These are phyloP conservation scores for Prosopis cineraria DNA, from an alignment of 306 rosid genomes.

Conservation along the genomic window DNA sequence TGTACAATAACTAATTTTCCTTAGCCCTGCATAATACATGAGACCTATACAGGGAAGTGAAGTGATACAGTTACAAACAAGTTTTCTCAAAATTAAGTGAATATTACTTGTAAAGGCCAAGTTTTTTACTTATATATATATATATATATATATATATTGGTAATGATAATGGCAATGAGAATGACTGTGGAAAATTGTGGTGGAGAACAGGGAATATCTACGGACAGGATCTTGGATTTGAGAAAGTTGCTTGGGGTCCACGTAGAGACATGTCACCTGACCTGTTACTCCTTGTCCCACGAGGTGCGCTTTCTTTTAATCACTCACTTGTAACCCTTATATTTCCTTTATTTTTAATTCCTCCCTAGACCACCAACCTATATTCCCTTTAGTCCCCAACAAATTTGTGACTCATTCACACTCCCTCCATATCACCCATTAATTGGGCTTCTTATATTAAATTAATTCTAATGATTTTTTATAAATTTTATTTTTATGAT, in stretches of 20 bases:
- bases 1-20: too few species aligned
- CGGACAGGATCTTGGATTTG: constrained; percentile 85
- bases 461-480: too few species aligned
- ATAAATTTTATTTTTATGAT: too few species aligned
- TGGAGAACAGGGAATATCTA: constrained; percentile 71
- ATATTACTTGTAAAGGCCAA: too few species aligned
- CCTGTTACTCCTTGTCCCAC: constrained; percentile 78
- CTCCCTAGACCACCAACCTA: neutral
- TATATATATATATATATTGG: too few species aligned
- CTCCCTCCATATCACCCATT: neutral
- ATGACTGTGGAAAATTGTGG: neutral
- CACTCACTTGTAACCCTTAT: neutral
- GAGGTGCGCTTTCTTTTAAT: constrained; percentile 57
- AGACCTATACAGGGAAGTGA: too few species aligned
- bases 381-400: neutral
- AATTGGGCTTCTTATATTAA: neutral
- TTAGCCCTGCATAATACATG: too few species aligned
- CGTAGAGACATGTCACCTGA: constrained; percentile 83
- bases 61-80: too few species aligned
- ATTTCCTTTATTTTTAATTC: neutral
- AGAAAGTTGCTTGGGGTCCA: constrained; percentile 80
- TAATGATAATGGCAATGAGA: too few species aligned
- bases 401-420: neutral
- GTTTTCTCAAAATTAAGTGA: too few species aligned
- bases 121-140: too few species aligned